These are phyloP conservation scores for Leccinum uliginosum DNA, from an alignment of 768 basidiomycete species.

Conservation along the genomic window DNA sequence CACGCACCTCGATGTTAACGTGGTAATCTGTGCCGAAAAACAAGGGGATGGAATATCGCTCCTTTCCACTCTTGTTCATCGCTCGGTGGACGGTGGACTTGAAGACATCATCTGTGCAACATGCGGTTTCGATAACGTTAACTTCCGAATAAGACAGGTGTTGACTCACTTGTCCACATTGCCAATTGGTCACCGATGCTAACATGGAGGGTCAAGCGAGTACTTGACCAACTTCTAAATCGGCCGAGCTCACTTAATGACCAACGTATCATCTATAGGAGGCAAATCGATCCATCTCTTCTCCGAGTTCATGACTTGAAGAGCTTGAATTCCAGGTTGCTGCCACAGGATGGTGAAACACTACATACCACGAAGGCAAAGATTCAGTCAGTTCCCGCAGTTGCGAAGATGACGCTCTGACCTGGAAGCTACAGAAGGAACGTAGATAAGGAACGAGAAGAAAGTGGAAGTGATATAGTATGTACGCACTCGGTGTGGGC, in stretches of 20 bases:
- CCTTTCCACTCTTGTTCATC: constrained; percentile 64
- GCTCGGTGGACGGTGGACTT: constrained; percentile 88
- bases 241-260: constrained; percentile 65
- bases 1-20: constrained; percentile 66
- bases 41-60: constrained; percentile 83
- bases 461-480: neutral
- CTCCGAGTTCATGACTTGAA: constrained; percentile 77
- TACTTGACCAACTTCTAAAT: neutral
- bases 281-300: constrained; percentile 81
- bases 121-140: too few species aligned
- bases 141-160: too few species aligned
- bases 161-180: constrained; percentile 74
- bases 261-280: constrained; percentile 73
- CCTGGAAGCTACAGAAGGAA: constrained; percentile 37
- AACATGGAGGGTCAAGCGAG: constrained; percentile 28
- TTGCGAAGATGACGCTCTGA: constrained; percentile 8
- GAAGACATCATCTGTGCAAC: constrained; percentile 71
- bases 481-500: constrained; percentile 65
- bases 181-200: constrained; percentile 86
- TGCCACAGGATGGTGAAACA: constrained; percentile 89
- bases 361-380: constrained; percentile 31
- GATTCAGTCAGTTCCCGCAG: neutral
- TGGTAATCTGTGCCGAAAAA: constrained; percentile 92
- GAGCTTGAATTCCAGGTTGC: constrained; percentile 63
- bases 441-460: neutral